These are phyloP conservation scores for Monilinia fructicola DNA, from an alignment of 2,329 filamentous ascomycete species.

Conservation along the genomic window DNA sequence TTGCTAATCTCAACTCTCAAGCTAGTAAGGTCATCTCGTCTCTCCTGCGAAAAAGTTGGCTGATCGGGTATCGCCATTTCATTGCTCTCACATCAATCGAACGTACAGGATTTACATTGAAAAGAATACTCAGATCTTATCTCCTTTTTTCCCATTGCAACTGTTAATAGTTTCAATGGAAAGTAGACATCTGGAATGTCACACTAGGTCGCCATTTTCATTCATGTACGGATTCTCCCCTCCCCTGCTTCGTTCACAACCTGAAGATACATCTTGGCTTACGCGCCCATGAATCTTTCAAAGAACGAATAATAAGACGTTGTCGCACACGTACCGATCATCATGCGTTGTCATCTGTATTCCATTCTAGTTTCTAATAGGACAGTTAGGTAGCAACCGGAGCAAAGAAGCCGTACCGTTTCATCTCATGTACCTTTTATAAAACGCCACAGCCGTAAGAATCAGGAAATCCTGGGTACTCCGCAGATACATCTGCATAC, in stretches of 20 bases:
- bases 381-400: conserved; percentile 1
- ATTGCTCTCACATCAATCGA: too few species aligned
- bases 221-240: too few species aligned
- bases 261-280: neutral
- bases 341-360: conserved; percentile 6
- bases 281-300: neutral
- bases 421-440: conserved; percentile 4
- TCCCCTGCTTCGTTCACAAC: too few species aligned
- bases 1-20: neutral
- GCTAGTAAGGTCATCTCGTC: neutral
- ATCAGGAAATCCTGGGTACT: neutral
- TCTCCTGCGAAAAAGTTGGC: neutral
- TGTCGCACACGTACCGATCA: neutral
- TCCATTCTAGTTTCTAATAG: neutral
- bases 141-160: too few species aligned
- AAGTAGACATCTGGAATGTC: too few species aligned
- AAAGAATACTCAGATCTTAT: too few species aligned
- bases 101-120: too few species aligned
- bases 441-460: conserved; percentile 8
- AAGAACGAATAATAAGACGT: neutral
- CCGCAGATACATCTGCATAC: neutral
- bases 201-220: too few species aligned
- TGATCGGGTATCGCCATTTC: too few species aligned
- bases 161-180: too few species aligned
- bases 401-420: conserved; percentile 8